Evolutionary conservation across 2,329 filamentous ascomycete species (phyloP).

Genomic region (Atkinsonella hypoxylon): DNA sequence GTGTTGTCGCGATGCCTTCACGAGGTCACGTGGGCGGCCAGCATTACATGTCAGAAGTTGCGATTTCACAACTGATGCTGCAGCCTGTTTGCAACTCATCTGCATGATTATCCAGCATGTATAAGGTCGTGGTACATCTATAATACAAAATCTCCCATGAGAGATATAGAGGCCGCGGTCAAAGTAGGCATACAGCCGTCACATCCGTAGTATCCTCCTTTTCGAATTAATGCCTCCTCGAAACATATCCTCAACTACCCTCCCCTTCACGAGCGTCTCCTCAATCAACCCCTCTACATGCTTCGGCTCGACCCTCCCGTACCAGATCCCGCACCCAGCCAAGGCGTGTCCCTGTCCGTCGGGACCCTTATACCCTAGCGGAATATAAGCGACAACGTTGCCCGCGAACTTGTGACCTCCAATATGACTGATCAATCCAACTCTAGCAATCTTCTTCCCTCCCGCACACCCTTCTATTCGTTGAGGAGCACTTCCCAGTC

Average conservation of each 20-base stretch:
- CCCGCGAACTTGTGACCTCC: constrained; percentile 80
- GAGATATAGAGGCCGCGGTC: no score
- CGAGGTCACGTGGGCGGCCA: constrained; percentile 1
- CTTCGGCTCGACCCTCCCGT: constrained; percentile 62
- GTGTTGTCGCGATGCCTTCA: background rate
- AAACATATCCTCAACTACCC: constrained; percentile 58
- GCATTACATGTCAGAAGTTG: background rate
- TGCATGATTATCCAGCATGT: background rate
- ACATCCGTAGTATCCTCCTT: constrained; percentile 39
- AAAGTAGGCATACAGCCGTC: constrained; percentile 4
- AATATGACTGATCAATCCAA: constrained; percentile 66
- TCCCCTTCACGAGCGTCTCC: constrained; percentile 57
- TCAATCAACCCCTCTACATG: constrained; percentile 65
- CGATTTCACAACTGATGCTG: background rate
- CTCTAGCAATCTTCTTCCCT: constrained; percentile 34
- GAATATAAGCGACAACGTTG: constrained; percentile 72
- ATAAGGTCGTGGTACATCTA: background rate
- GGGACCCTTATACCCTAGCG: constrained; percentile 34
- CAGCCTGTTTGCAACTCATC: no score
- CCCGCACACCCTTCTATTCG: constrained; percentile 12
- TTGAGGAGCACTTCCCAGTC: constrained; percentile 3
- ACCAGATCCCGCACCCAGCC: constrained; percentile 67
- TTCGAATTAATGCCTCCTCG: constrained; percentile 52
- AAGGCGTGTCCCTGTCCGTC: constrained; percentile 41
- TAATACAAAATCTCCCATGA: background rate